These are phyloP conservation scores for Coniferiporia sulphurascens DNA, from an alignment of 1,284 basidiomycete species.

Conservation along the genomic window DNA sequence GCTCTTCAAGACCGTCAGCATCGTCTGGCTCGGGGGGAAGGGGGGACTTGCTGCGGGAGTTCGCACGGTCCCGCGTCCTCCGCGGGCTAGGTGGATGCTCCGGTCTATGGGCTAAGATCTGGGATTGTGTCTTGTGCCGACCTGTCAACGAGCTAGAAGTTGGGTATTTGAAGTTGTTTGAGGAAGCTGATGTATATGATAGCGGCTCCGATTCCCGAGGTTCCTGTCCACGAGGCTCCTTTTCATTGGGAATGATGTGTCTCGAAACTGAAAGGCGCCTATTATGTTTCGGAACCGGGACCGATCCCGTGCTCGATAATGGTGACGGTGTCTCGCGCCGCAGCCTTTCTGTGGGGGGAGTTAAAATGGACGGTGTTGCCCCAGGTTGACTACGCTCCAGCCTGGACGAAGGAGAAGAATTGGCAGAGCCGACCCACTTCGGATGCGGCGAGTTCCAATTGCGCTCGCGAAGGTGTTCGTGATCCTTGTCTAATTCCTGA, in stretches of 20 bases:
- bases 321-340: background rate
- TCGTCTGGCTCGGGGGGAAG: slow-evolving; percentile 32
- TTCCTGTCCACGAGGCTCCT: background rate
- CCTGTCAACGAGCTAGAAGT: slow-evolving; percentile 8
- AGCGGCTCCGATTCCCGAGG: background rate
- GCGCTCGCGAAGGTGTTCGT: slow-evolving; percentile 39
- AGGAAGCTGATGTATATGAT: background rate
- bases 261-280: background rate
- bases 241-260: background rate
- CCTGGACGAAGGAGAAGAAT: slow-evolving; percentile 20
- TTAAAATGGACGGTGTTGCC: background rate
- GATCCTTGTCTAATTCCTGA: slow-evolving; percentile 34
- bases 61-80: slow-evolving; percentile 28
- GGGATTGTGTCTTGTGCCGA: slow-evolving; percentile 15
- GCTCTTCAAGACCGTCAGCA: slow-evolving; percentile 24
- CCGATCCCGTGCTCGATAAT: background rate
- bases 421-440: slow-evolving; percentile 34
- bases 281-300: background rate
- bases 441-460: slow-evolving; percentile 60
- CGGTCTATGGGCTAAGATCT: background rate
- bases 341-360: background rate
- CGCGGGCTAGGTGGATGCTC: background rate
- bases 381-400: slow-evolving; percentile 20
- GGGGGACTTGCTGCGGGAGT: slow-evolving; percentile 30
- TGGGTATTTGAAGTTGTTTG: slow-evolving; percentile 9